Evolutionary conservation across 768 basidiomycete species (phyloP), one percentile per base, ranked within the genome.

Genomic region (Trametes maxima): DNA sequence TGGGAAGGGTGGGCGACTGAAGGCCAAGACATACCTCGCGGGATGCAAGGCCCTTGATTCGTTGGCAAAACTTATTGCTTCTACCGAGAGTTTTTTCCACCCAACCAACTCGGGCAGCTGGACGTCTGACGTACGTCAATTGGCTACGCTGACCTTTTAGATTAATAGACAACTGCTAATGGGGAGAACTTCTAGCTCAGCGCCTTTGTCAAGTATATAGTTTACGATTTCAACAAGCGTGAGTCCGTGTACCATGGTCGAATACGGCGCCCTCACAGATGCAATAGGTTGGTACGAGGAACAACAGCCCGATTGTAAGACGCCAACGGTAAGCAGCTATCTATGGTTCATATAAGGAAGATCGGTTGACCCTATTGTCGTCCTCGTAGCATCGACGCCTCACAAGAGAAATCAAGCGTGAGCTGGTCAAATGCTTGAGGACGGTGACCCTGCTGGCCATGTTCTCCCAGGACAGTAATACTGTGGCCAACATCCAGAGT

Each of bases 11-110:
- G 73, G 69, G 4, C 72, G 68, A 37, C 71, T 71, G 42, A 82
- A 74, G 68, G 66, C 69, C 37, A 83, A 77, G 68, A 82, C 82
- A 3, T 93, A 87, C 71, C 75, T 94, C n/a, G 94, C 82, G 14
- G 94, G 94, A 13, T 90, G 85, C 22, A 90, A 85, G 72, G 91
- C 94, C 3, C 76, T 96, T 57, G 93, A 95, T 71, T 90, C 92
- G 8, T 76, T 96, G n/a, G 86, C 85, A 12, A 88, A 88, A 72
- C 76, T 96, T 62, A 86, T 96, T 65, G 90, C 90, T 7, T 92
- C 92, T 5, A 90, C 87, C 25, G 94, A 96, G 73, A 87, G 87
- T 57, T 94, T 94, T 76, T 96, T 95, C 76, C 94, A 95, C 70
- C 94, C 94, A 0, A 88, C 88, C 11, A 94, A 93, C 69, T 90